Conservation (phyloP, 192 early-diverging fungal genomes). For the Backusella mclennaniae region DNA sequence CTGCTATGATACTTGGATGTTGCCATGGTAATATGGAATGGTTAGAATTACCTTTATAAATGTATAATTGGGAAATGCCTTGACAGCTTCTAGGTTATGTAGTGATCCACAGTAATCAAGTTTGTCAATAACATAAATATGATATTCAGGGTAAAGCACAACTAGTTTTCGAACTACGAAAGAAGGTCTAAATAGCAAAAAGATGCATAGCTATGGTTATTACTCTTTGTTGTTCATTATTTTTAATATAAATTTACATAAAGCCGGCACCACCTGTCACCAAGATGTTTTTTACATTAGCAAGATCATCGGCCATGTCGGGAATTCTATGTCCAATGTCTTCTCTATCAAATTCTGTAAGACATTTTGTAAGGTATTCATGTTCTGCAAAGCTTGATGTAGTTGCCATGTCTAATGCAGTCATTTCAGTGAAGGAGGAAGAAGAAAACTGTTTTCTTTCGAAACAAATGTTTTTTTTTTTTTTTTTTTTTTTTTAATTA, state of each 20-base stretch:
- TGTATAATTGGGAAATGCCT: slow-evolving; percentile 50
- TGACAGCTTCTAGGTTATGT: slow-evolving; percentile 50
- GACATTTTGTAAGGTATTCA: neutral
- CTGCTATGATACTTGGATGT: neutral
- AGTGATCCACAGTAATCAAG: slow-evolving; percentile 77
- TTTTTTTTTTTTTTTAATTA: too few species aligned
- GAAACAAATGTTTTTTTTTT: neutral
- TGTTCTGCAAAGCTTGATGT: neutral
- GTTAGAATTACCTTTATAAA: slow-evolving; percentile 58
- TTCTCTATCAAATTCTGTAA: slow-evolving; percentile 35
- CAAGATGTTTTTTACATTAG: slow-evolving; percentile 58
- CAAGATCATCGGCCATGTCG: slow-evolving; percentile 28
- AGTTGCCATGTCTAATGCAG: neutral
- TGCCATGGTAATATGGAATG: neutral
- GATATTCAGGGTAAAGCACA: slow-evolving; percentile 64
- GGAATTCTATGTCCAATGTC: slow-evolving; percentile 36
- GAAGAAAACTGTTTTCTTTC: neutral
- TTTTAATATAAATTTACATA: slow-evolving; percentile 54
- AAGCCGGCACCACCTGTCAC: slow-evolving; percentile 84
- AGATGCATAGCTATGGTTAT: too few species aligned
- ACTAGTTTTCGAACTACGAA: slow-evolving; percentile 63
- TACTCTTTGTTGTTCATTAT: neutral
- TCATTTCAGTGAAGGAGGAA: neutral
- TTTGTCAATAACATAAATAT: slow-evolving; percentile 68
- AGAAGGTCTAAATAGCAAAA: slow-evolving; percentile 51